Percentiles rank a stretch among this genome's conserved stretches.
Evolutionary conservation across 768 basidiomycete species (phyloP).

Genomic region (Arthromyces matolae): DNA sequence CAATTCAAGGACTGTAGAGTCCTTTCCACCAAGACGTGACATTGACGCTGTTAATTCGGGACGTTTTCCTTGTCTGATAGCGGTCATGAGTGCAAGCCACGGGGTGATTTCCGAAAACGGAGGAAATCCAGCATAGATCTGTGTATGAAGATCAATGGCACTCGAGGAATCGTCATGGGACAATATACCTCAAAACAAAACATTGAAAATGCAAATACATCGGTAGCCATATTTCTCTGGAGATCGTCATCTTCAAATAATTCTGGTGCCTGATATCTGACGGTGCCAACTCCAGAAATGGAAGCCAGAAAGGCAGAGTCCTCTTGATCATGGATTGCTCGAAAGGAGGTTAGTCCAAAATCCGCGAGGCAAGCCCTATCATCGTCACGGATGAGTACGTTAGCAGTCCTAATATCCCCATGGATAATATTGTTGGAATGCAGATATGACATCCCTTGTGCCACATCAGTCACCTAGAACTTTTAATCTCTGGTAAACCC

Average conservation of each 20-base stretch:
- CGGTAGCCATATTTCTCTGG: background rate
- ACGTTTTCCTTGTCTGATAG: background rate
- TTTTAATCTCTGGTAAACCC: background rate
- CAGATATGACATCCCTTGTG: constrained; percentile 1
- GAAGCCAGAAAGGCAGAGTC: background rate
- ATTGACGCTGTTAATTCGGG: background rate
- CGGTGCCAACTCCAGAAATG: background rate
- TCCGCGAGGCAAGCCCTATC: constrained; percentile 4
- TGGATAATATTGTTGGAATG: background rate
- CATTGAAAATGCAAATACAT: background rate
- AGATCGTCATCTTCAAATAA: background rate
- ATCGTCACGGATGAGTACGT: constrained; percentile 1
- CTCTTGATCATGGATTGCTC: background rate
- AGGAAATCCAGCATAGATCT: background rate
- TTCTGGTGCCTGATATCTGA: background rate
- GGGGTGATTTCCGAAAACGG: background rate
- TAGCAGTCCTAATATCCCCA: constrained; percentile 4
- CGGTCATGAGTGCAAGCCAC: background rate
- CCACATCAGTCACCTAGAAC: constrained; percentile 2
- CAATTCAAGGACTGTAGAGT: background rate
- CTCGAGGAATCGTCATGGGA: too few relatives aligned
- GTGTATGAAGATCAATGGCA: too few relatives aligned
- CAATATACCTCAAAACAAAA: background rate
- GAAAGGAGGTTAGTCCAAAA: constrained; percentile 3
- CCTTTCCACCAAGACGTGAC: background rate